phyloP scores from a whole-genome alignment of 2,329 filamentous ascomycete genomes.

The Colletotrichum echinochloae region DNA sequence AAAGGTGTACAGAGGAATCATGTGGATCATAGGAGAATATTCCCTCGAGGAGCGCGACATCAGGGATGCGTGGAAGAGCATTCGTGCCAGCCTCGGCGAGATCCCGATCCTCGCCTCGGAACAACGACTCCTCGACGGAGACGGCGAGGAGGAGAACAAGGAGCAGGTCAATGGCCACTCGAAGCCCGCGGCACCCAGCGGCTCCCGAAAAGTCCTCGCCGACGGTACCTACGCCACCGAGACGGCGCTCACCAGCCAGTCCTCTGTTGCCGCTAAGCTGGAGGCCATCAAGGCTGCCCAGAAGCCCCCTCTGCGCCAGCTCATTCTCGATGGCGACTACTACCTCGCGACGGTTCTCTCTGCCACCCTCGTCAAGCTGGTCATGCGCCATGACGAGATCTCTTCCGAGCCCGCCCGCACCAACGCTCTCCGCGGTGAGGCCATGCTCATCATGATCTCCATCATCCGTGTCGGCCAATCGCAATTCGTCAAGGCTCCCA shows the following conservation, averaged over 20 bases:
- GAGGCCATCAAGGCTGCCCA: constrained; percentile 97
- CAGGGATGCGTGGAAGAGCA: constrained; percentile 95
- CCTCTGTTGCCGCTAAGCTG: constrained; percentile 87
- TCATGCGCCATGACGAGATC: constrained; percentile 97
- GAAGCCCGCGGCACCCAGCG: constrained; percentile 80
- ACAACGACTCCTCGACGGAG: constrained; percentile 89
- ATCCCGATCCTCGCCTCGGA: constrained; percentile 97
- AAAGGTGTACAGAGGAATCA: constrained; percentile 94
- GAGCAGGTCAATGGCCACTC: constrained; percentile 83
- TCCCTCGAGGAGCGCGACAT: constrained; percentile 95
- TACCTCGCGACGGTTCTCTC: constrained; percentile 96
- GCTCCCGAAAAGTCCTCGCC: constrained; percentile 90
- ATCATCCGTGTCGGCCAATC: constrained; percentile 98
- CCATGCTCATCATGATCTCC: constrained; percentile 99
- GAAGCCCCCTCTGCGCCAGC: constrained; percentile 93
- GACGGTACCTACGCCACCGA: constrained; percentile 99
- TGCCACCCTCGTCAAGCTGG: constrained; percentile 94
- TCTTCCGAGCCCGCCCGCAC: constrained; percentile 87
- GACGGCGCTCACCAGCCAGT: constrained; percentile 93
- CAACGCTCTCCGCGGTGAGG: constrained; percentile 93
- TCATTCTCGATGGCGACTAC: constrained; percentile 97
- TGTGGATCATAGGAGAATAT: constrained; percentile 99
- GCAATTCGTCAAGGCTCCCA: constrained; percentile 97
- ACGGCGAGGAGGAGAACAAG: constrained; percentile 72
- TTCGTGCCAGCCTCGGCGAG: constrained; percentile 92